Evolutionary conservation across 805 yeast species (phyloP), one percentile per base, ranked within the genome.

Genomic region (Monosporozyma siamensis): DNA sequence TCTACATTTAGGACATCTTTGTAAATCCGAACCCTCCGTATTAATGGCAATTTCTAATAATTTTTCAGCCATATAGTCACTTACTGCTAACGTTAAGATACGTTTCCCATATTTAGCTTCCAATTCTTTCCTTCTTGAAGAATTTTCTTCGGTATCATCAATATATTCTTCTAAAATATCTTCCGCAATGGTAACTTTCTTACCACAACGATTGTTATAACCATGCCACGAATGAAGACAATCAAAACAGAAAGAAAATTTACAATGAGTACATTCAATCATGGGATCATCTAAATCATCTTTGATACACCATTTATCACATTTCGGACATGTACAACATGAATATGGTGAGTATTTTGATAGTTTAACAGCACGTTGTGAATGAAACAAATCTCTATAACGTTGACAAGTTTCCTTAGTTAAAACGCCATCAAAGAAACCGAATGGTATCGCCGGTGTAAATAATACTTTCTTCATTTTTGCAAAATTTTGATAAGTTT

Each of bases 211-310:
- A 44, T 71, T 70, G 40, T 63, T 64, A 12, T 64, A 62, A 1
- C 82, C 81, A 56, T 79, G 85, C 78, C 80, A 78, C 3, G 82
- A 73, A 48, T 71, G 78, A 5, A 67, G 56, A 55, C 85, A 79
- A 22, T 65, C 66, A 45, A 66, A 65, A 51, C 85, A 79, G 48
- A 77, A 79, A 0, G 78, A 77, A 48, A 70, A 66, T 9, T 59
- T 56, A 53, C 84, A 79, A 4, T 54, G 46, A 0, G 66, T 59
- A 51, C 85, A 79, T 15, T 70, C 64, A 3, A 74, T 65, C 43
- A 78, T 58, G 7, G 67, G 56, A 7, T 72, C 75, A 42, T 67
- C 68, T 12, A 66, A 56, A 46, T 75, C 66, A 17, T 68, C 68
- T 38, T 77, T 59, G 27, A 77, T 65, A 22, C 77, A 68, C 64